Evolutionary conservation across 2,329 filamentous ascomycete genomes (phyloP).

Genomic region (Fonsecaea monophora): DNA sequence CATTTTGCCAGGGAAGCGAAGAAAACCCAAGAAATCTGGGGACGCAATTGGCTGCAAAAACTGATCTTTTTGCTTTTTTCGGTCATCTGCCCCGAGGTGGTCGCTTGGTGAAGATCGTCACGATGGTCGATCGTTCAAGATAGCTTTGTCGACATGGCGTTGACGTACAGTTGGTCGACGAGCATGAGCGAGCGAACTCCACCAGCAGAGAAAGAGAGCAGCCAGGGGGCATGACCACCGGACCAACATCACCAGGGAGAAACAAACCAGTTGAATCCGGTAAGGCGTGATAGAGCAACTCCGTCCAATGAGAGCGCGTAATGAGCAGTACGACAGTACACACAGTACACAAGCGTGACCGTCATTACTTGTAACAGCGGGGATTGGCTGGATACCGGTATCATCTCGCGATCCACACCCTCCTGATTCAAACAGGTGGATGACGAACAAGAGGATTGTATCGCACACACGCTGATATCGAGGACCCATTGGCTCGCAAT

Average conservation of each 20-base stretch:
- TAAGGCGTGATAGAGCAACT: conserved; percentile 18
- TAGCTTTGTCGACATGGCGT: conserved; percentile 20
- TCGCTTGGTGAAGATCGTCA: conserved; percentile 26
- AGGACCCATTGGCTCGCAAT: conserved; percentile 27
- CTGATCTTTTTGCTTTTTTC: conserved; percentile 25
- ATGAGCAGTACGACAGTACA: conserved; percentile 2
- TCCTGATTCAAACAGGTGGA: conserved; percentile 27
- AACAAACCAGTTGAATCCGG: conserved; percentile 28
- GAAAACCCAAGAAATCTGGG: conserved; percentile 24
- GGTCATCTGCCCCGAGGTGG: conserved; percentile 10
- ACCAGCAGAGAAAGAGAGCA: conserved; percentile 12
- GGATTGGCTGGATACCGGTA: conserved; percentile 30
- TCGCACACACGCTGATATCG: conserved; percentile 30
- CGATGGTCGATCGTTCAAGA: conserved; percentile 22
- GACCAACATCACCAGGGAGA: conserved; percentile 16
- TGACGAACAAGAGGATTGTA: conserved; percentile 21
- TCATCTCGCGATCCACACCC: conserved; percentile 30
- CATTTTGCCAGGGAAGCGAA: conserved; percentile 13
- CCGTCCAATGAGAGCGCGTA: conserved; percentile 30
- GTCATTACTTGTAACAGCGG: conserved; percentile 34
- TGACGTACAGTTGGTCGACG: conserved; percentile 23
- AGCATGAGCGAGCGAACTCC: conserved; percentile 22
- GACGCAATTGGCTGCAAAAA: conserved; percentile 25
- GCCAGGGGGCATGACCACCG: conserved; percentile 16
- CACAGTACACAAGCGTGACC: conserved; percentile 32